phyloP scores from a whole-genome alignment of 306 rosid species.

The Cucumis melo region DNA sequence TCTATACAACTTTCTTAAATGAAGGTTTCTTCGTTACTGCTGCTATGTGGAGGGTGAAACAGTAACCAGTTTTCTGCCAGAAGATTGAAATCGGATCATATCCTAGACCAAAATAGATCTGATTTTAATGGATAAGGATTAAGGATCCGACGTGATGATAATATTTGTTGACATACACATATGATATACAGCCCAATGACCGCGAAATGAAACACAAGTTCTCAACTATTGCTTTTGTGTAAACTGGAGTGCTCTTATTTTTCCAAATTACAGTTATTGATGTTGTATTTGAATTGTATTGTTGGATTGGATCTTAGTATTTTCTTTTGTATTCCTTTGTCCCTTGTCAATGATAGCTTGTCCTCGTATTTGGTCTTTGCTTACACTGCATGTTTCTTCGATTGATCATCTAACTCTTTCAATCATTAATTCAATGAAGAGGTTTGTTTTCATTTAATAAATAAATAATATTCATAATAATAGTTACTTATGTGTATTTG shows the following conservation, averaged over 20 bases:
- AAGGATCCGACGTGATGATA: background rate
- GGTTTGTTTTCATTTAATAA: no score
- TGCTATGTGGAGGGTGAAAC: background rate
- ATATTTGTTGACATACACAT: background rate
- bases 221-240: background rate
- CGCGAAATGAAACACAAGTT: background rate
- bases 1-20: background rate
- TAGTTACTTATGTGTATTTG: background rate
- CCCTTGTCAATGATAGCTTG: no score
- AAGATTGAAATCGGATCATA: background rate
- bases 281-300: no score
- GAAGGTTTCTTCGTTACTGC: background rate
- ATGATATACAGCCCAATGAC: background rate
- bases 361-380: no score
- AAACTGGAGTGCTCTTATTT: no score
- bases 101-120: background rate
- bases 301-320: no score
- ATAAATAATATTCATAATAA: no score
- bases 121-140: background rate
- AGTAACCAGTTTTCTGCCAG: background rate
- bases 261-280: no score
- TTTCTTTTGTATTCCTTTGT: no score
- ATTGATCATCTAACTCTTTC: no score
- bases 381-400: no score
- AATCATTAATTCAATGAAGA: no score